phyloP scores from a whole-genome alignment of 2,329 filamentous ascomycete genomes.

The Helminthosporium solani region DNA sequence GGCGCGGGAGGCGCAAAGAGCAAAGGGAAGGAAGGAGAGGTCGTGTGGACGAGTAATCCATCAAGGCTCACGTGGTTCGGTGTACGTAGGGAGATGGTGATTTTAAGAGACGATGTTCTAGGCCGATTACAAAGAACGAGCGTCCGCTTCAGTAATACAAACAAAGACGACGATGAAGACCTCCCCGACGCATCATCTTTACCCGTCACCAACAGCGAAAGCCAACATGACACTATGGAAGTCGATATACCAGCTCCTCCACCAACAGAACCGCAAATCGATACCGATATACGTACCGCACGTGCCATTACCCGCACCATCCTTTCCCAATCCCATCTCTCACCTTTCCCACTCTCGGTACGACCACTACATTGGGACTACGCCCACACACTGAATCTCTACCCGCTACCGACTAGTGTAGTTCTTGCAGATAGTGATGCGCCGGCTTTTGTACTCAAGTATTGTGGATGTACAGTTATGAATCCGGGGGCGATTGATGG shows the following conservation, averaged over 20 bases:
- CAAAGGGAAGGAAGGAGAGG: conserved; percentile 63
- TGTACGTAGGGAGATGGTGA: conserved; percentile 78
- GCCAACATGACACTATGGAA: conserved; percentile 46
- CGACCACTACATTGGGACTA: conserved; percentile 92
- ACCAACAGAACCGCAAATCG: conserved; percentile 23
- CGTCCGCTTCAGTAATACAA: conserved; percentile 64
- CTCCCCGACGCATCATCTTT: conserved; percentile 17
- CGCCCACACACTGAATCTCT: conserved; percentile 72
- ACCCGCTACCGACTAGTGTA: conserved; percentile 82
- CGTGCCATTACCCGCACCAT: conserved; percentile 86
- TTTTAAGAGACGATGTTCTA: conserved; percentile 85
- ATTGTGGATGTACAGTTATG: conserved; percentile 94
- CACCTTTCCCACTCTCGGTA: conserved; percentile 77
- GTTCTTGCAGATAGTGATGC: conserved; percentile 80
- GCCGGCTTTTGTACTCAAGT: conserved; percentile 81
- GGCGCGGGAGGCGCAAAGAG: conserved; percentile 41
- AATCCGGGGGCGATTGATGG: conserved; percentile 78
- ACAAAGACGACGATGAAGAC: conserved; percentile 25
- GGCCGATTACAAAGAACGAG: conserved; percentile 74
- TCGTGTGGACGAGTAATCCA: conserved; percentile 87
- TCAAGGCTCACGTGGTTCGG: conserved; percentile 81
- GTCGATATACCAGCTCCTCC: conserved; percentile 38
- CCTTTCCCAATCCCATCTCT: conserved; percentile 84
- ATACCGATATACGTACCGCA: conserved; percentile 52
- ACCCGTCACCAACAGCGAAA: conserved; percentile 11